Evolutionary conservation across 1,284 basidiomycete genomes (phyloP).

Genomic region (Cryptococcus sp.): DNA sequence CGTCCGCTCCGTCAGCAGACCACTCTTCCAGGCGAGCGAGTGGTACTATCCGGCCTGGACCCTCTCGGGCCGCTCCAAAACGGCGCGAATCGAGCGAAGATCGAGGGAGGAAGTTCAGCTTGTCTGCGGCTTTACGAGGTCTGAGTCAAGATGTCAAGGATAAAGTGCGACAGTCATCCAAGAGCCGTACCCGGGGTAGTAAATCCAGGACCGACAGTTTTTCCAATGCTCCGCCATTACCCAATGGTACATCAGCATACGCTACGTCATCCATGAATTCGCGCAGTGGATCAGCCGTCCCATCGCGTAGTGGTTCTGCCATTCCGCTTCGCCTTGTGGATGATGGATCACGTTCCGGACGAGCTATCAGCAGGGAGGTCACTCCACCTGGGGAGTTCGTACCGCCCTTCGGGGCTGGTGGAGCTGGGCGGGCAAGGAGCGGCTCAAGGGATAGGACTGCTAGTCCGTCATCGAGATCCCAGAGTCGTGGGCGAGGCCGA

Average conservation of each 20-base stretch:
- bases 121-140: slow-evolving; percentile 44
- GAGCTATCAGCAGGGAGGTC: neutral
- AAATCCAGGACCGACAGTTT: slow-evolving; percentile 12
- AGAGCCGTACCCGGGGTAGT: slow-evolving; percentile 3
- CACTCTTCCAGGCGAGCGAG: slow-evolving; percentile 3
- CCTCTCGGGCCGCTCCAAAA: neutral
- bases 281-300: slow-evolving; percentile 1
- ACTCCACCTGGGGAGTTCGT: slow-evolving; percentile 16
- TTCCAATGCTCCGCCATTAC: neutral
- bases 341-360: neutral
- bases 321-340: neutral
- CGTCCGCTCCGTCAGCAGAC: slow-evolving; percentile 8
- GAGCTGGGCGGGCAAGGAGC: slow-evolving; percentile 20
- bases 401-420: slow-evolving; percentile 30
- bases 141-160: slow-evolving; percentile 45
- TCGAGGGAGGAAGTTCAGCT: slow-evolving; percentile 41
- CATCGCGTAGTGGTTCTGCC: neutral
- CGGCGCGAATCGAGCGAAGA: slow-evolving; percentile 12
- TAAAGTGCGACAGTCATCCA: slow-evolving; percentile 20
- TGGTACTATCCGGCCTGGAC: neutral
- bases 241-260: neutral
- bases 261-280: slow-evolving; percentile 6
- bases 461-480: slow-evolving; percentile 21
- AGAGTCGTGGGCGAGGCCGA: slow-evolving; percentile 43
- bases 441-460: slow-evolving; percentile 21